Base-by-base conservation (phyloP, 2,329 filamentous ascomycete species). In the Scytalidium sp. region DNA sequence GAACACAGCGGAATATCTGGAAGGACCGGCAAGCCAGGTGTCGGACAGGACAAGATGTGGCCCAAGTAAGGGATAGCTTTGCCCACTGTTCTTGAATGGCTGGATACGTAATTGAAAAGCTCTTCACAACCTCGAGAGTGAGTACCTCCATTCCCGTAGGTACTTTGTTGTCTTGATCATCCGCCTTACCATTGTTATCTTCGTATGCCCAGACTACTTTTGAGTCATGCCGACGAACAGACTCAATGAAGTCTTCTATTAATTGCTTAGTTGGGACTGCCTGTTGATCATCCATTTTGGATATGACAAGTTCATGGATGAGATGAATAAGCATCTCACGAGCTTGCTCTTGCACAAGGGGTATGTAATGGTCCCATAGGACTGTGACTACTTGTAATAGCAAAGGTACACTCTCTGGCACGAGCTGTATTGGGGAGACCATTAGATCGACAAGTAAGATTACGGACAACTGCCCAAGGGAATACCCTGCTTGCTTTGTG, bases 251-350 rank as follows among this genome's bases (percentile, higher is more conserved):
- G 51, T 90, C 84, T 67, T 99, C 93, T 43, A 97, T 92, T 0
- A 83, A 80, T 54, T 83, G 79, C 63, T 89, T 90, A 46, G 83
- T 83, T 2, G 74, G 70, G 1, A 68, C 66, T 4, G 84, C 82
- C 17, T 76, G 78, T 6, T 84, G 79, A 50, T 90, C 83, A 49
- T 95, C 88, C 51, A 96, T 84, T 41, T 74, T 78, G 1, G 83
- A 83, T 22, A 97, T 91, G 32, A 99, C 90, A 6, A 97, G 77
- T 67, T 97, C 94, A 61, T 99, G 94, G 43, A 99, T 95, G 17
- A 99, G 79, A 72, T 99, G 94, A 2, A 99, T 92, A 15, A 99
- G 80, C 92, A 99, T 96, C 69, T 99, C 94, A 44, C 92, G 84
- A 23, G 95, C 92, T 67, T 99, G 93, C 58, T 97, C 94, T 67